A percentile compares a stretch with the other conserved stretches of the same genome.
Conservation (phyloP, 2,329 filamentous ascomycete species). For the Aspergillus nomiae region DNA sequence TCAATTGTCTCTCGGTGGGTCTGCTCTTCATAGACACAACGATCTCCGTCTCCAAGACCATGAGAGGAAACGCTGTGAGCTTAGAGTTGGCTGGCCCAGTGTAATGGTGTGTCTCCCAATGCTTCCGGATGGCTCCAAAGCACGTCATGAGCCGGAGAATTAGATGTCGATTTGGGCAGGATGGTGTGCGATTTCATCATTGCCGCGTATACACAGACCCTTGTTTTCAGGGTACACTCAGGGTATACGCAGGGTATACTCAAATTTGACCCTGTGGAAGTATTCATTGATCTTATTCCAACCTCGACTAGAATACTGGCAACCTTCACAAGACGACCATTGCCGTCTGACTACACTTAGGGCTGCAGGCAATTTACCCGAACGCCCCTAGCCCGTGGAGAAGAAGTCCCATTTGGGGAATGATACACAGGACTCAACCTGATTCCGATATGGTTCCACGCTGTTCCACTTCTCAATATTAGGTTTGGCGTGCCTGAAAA, state of each 20-base stretch:
- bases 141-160: neutral
- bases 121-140: neutral
- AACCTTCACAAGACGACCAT: neutral
- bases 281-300: neutral
- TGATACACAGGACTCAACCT: neutral
- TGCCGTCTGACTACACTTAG: neutral
- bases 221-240: neutral
- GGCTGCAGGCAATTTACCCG: neutral
- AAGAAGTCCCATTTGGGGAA: neutral
- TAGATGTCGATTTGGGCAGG: neutral
- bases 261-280: neutral
- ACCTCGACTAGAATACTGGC: neutral
- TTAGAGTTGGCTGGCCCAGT: neutral
- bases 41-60: neutral
- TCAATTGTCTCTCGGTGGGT: neutral
- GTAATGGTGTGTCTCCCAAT: neutral
- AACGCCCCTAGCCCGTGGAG: neutral
- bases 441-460: neutral
- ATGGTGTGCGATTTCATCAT: slow-evolving; percentile 8
- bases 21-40: neutral
- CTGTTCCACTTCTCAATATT: slow-evolving; percentile 1
- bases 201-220: neutral
- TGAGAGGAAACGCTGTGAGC: neutral
- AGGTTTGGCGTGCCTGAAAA: neutral
- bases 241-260: neutral